These are phyloP conservation scores for Somion occarium DNA, from an alignment of 1,284 basidiomycete genomes.

Conservation along the genomic window DNA sequence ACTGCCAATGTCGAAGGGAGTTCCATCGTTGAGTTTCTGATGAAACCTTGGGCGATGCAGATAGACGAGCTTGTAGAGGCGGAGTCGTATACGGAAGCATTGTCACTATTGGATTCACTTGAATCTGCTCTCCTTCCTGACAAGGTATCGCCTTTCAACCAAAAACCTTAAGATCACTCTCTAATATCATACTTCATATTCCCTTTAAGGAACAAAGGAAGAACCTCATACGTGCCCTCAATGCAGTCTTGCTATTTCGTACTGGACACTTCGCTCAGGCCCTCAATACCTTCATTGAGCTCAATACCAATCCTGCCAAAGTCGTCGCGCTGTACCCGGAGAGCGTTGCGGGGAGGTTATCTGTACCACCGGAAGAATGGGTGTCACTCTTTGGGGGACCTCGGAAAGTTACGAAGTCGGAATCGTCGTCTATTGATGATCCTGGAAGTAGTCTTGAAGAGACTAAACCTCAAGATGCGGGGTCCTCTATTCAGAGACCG, in stretches of 20 bases:
- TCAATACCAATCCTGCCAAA: constrained; percentile 91
- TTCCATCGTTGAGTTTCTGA: constrained; percentile 71
- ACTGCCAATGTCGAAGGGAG: constrained; percentile 62
- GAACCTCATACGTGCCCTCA: constrained; percentile 59
- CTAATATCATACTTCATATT: too few species aligned
- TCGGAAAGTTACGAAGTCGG: constrained; percentile 13
- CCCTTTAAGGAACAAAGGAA: constrained; percentile 56
- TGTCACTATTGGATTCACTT: constrained; percentile 74
- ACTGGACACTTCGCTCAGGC: constrained; percentile 68
- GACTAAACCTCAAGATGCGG: constrained; percentile 12
- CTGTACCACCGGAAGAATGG: constrained; percentile 71
- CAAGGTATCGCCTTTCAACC: constrained; percentile 46
- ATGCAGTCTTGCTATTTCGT: constrained; percentile 77
- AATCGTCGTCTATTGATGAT: background rate
- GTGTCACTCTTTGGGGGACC: constrained; percentile 85
- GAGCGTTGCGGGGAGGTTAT: constrained; percentile 74
- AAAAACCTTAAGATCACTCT: background rate
- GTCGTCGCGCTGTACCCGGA: constrained; percentile 89
- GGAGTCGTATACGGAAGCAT: constrained; percentile 76
- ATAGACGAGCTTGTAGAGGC: constrained; percentile 78
- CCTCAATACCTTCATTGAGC: constrained; percentile 82
- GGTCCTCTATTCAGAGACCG: constrained; percentile 24
- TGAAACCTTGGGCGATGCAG: constrained; percentile 76
- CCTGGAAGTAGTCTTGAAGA: background rate
- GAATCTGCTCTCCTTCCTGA: constrained; percentile 62